phyloP scores from a whole-genome alignment of 2,329 filamentous ascomycete species.

The Kalmusia sp. region DNA sequence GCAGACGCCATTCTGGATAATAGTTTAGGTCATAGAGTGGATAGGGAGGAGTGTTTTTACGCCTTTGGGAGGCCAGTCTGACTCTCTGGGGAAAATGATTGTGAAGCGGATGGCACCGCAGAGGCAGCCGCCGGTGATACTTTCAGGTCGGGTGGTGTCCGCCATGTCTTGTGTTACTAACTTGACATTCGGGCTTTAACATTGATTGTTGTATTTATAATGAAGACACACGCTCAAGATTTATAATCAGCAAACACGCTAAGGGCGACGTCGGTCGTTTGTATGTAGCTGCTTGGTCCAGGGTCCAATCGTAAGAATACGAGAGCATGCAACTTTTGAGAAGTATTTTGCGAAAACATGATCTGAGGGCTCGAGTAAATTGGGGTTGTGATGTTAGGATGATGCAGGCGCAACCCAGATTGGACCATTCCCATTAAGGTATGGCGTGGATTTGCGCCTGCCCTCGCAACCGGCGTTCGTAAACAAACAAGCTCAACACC shows the following conservation, averaged over 20 bases:
- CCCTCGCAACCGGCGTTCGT: slow-evolving; percentile 16
- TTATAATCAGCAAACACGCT: background rate
- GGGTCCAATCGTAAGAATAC: slow-evolving; percentile 1
- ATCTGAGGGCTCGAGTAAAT: background rate
- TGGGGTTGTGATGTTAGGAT: background rate
- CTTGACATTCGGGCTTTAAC: background rate
- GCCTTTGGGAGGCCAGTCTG: slow-evolving; percentile 28
- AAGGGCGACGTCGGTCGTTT: background rate
- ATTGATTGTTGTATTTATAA: background rate
- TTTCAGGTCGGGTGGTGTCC: slow-evolving; percentile 14
- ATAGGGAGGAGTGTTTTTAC: slow-evolving; percentile 11
- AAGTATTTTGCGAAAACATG: no score
- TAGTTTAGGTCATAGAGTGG: background rate
- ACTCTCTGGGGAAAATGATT: slow-evolving; percentile 23
- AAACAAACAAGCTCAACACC: slow-evolving; percentile 21
- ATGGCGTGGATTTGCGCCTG: background rate
- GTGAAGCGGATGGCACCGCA: slow-evolving; percentile 33
- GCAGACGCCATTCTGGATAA: slow-evolving; percentile 30
- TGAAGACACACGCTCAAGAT: background rate
- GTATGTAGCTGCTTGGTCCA: background rate
- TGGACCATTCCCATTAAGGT: background rate
- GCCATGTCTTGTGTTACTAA: background rate
- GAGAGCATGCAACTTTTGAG: no score
- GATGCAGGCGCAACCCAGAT: background rate
- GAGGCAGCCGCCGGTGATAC: slow-evolving; percentile 31